Evolutionary conservation across 768 basidiomycete genomes (phyloP), one percentile per base, ranked within the genome.

Genomic region (Tubosaeta sp.): DNA sequence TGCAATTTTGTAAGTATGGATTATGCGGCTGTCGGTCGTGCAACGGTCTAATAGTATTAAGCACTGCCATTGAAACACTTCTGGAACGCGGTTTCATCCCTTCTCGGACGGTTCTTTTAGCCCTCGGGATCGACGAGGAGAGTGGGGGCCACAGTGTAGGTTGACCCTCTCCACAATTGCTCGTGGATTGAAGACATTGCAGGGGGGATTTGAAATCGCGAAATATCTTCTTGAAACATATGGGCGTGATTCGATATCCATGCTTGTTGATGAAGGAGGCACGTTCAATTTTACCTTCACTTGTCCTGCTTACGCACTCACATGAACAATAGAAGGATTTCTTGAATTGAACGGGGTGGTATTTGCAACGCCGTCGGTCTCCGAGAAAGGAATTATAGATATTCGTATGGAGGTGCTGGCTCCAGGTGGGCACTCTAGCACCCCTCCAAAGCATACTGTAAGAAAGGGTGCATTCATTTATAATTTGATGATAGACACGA

Each of bases 181-280:
- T 40, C 24, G 11, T 25, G 11, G 31, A 24, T 44, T 49, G 24
- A 55, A 30, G 2, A 16, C 2, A 13, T 22, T 25, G 4, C 51
- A 78, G 73, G 78, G 79, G 7, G 79, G 81, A 0, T 47, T 52
- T 0, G 51, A 59, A 4, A 69, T 83, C 14, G 69, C 69, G 0
- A 27, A 62, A 7, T 65, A 71, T 34, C 65, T 84, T 14, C 58
- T 72, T 5, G 51, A 69, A n/a, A 69, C 66, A 0, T 80, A 77
- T 55, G 82, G 81, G n/a, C 49, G 65, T 14, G 59, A 81, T 58
- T 69, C 74, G 6, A 69, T 83, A 44, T 66, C 78, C 1, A 67
- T 84, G 58, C 59, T 83, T 16, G 72, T 84, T 13, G 83, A 84
- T 51, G 83, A 84, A 68, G 80, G 81, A 11, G 76, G 79, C 69